Evolutionary conservation across 2,329 filamentous ascomycete genomes (phyloP).

Genomic region (Penicillium oxalicum): DNA sequence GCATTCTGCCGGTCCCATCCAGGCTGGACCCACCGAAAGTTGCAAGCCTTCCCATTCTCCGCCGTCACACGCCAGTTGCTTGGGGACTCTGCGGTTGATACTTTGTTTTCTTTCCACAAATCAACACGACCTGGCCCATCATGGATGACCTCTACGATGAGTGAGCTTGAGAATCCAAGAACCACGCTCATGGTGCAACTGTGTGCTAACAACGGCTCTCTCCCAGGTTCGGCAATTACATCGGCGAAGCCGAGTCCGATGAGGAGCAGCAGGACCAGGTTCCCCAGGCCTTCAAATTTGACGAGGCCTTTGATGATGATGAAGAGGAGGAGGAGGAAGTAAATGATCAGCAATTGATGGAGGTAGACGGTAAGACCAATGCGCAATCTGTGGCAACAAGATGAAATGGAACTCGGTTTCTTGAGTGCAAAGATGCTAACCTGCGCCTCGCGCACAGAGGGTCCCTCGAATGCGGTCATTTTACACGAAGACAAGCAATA

Average conservation of each 20-base stretch:
- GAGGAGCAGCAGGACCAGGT: conserved; percentile 72
- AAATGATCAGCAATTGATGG: conserved; percentile 81
- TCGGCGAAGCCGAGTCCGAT: conserved; percentile 88
- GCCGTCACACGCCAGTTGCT: conserved; percentile 18
- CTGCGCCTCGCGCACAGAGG: conserved; percentile 53
- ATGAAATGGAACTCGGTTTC: neutral
- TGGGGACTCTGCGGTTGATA: conserved; percentile 9
- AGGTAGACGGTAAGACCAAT: conserved; percentile 63
- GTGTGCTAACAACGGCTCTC: conserved; percentile 1
- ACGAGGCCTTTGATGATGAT: conserved; percentile 62
- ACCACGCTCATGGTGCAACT: conserved; percentile 9
- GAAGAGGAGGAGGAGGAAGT: conserved; percentile 55
- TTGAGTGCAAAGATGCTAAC: conserved; percentile 19
- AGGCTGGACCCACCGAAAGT: conserved; percentile 20
- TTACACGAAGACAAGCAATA: conserved; percentile 99
- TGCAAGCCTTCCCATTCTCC: conserved; percentile 16
- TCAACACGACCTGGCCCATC: conserved; percentile 21
- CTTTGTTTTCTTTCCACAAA: neutral
- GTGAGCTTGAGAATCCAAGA: conserved; percentile 42
- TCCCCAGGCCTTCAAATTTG: conserved; percentile 72
- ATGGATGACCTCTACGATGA: conserved; percentile 99
- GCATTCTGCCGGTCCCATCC: conserved; percentile 7
- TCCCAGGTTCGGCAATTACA: conserved; percentile 89
- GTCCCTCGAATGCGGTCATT: conserved; percentile 92
- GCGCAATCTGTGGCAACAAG: conserved; percentile 15